phyloP scores from a whole-genome alignment of 768 basidiomycete species.

The Boletus fagicola region DNA sequence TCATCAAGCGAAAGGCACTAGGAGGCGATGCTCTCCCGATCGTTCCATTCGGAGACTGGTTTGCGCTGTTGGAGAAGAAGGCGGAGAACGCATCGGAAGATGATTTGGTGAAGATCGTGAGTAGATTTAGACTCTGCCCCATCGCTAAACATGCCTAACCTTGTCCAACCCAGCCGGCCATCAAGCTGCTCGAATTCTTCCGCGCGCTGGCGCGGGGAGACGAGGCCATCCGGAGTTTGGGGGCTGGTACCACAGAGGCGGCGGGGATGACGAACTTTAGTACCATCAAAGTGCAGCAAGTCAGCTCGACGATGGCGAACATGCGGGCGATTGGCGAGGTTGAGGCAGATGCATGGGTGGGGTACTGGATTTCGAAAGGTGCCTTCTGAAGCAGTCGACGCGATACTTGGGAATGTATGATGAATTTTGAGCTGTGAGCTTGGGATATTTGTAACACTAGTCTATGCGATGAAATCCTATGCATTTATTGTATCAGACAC shows the following conservation, averaged over 20 bases:
- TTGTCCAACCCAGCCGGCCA: slow-evolving; percentile 28
- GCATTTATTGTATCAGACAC: no score
- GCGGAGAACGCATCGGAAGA: slow-evolving; percentile 22
- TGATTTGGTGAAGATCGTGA: slow-evolving; percentile 33
- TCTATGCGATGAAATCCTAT: no score
- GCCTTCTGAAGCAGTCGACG: slow-evolving; percentile 5
- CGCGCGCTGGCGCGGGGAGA: slow-evolving; percentile 25
- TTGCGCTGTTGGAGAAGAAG: slow-evolving; percentile 26
- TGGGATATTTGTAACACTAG: neutral
- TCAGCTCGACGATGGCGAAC: slow-evolving; percentile 25
- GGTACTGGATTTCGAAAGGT: slow-evolving; percentile 25
- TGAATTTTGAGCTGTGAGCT: neutral
- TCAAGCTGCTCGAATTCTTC: slow-evolving; percentile 37
- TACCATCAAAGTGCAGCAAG: slow-evolving; percentile 9
- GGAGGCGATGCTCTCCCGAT: slow-evolving; percentile 23
- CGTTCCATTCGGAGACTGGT: slow-evolving; percentile 37
- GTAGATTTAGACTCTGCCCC: slow-evolving; percentile 1
- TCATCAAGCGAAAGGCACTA: slow-evolving; percentile 11
- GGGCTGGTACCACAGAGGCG: slow-evolving; percentile 6
- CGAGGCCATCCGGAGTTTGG: neutral
- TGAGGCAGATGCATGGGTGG: slow-evolving; percentile 27
- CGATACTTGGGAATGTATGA: neutral
- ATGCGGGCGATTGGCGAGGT: slow-evolving; percentile 26
- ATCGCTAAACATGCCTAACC: neutral
- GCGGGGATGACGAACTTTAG: slow-evolving; percentile 23